Conservation (phyloP, 2,329 filamentous ascomycete genomes). For the Pseudocercospora eumusae region DNA sequence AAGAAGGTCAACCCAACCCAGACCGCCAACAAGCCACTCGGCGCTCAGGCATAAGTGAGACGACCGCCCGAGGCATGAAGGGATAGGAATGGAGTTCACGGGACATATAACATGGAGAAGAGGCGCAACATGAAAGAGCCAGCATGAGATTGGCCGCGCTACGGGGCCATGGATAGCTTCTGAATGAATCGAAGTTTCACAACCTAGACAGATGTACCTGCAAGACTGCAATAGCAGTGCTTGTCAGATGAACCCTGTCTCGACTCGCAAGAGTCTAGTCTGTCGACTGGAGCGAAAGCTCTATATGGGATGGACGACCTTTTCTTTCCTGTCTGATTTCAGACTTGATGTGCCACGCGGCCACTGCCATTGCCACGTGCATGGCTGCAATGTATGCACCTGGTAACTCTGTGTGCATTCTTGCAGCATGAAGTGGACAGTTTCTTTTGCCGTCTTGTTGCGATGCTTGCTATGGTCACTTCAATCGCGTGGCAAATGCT, state of each 20-base stretch:
- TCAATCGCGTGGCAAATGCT: not conserved
- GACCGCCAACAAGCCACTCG: constrained; percentile 63
- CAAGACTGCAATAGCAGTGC: not conserved
- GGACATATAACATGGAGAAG: constrained; percentile 4
- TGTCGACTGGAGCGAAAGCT: constrained; percentile 9
- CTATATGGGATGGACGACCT: constrained; percentile 9
- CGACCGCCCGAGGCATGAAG: constrained; percentile 9
- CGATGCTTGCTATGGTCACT: not conserved
- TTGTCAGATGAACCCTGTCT: constrained; percentile 12
- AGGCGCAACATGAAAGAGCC: constrained; percentile 11
- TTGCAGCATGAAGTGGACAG: not conserved
- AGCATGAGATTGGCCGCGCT: constrained; percentile 1
- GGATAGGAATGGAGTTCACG: constrained; percentile 12
- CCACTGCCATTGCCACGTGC: not conserved
- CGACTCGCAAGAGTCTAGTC: constrained; percentile 11
- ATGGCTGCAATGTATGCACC: not conserved
- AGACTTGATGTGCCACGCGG: not conserved
- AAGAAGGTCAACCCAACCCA: constrained; percentile 97
- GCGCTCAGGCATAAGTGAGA: constrained; percentile 32
- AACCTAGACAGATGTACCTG: constrained; percentile 13
- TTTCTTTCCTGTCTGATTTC: not conserved
- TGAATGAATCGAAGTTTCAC: constrained; percentile 26
- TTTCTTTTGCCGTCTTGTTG: not conserved
- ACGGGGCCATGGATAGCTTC: constrained; percentile 29
- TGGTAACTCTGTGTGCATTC: not conserved